Conservation (phyloP, 2,329 filamentous ascomycete genomes). For the Trichoderma harzianum region DNA sequence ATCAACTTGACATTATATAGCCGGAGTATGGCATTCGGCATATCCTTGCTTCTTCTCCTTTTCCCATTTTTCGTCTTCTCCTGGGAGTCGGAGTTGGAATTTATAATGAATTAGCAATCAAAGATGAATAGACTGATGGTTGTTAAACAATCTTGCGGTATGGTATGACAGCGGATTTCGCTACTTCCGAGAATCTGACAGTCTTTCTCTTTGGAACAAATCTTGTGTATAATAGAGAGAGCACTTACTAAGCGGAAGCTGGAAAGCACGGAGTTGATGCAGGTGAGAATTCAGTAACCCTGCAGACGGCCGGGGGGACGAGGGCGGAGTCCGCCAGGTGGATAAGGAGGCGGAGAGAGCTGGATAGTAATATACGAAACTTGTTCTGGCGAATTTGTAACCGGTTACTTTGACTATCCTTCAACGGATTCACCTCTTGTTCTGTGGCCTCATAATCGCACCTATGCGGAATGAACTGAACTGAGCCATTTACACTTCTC, state of each 20-base stretch:
- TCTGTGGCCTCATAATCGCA: not conserved
- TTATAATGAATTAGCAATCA: not conserved
- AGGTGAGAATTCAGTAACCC: not conserved
- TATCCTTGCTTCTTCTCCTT: not conserved
- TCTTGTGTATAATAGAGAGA: not conserved
- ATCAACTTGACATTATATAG: not conserved
- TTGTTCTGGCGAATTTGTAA: not conserved
- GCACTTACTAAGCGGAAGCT: not conserved
- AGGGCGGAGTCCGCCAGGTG: not conserved
- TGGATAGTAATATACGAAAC: not conserved
- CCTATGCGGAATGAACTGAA: not conserved
- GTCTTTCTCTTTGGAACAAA: not conserved
- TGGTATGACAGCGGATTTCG: not conserved
- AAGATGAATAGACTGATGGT: not conserved
- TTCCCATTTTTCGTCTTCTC: not conserved
- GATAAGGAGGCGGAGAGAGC: not conserved
- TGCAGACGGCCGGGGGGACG: not conserved
- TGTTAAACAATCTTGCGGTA: not conserved
- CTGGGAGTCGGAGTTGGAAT: not conserved
- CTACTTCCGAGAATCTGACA: not conserved
- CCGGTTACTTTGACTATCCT: not conserved
- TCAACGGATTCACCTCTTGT: fast-evolving
- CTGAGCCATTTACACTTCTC: not conserved
- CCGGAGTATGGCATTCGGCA: not conserved
- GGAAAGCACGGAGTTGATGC: not conserved